Evolutionary conservation across 2,329 filamentous ascomycete genomes (phyloP).

Genomic region (Ascochyta lentis): DNA sequence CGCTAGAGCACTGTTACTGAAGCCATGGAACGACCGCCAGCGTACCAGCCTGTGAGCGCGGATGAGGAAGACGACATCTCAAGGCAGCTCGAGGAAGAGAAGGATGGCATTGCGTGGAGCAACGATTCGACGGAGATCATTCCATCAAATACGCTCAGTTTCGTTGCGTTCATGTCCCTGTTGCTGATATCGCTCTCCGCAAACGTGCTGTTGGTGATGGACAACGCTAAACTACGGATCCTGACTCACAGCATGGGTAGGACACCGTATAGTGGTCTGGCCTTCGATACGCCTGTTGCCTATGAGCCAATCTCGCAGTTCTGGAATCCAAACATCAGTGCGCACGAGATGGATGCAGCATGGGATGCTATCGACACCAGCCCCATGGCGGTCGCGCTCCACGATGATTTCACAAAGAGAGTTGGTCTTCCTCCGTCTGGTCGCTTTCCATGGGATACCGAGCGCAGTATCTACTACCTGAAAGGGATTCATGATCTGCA

Average conservation of each 20-base stretch:
- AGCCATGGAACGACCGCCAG: constrained; percentile 33
- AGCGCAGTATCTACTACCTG: constrained; percentile 45
- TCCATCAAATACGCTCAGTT: constrained; percentile 34
- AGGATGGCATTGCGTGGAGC: constrained; percentile 33
- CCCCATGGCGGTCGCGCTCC: constrained; percentile 41
- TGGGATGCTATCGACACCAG: constrained; percentile 46
- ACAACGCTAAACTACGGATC: constrained; percentile 31
- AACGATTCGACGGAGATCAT: constrained; percentile 34
- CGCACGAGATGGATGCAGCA: constrained; percentile 35
- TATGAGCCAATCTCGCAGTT: constrained; percentile 39
- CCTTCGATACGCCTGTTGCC: constrained; percentile 35
- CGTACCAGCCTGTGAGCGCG: constrained; percentile 35
- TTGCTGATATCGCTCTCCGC: constrained; percentile 38
- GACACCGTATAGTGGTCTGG: constrained; percentile 37
- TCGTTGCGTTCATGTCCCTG: constrained; percentile 36
- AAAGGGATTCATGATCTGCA: constrained; percentile 46
- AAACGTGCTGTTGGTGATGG: constrained; percentile 40
- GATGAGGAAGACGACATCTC: constrained; percentile 30
- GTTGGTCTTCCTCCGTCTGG: constrained; percentile 35
- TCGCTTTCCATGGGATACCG: constrained; percentile 46
- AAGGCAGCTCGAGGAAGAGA: constrained; percentile 32
- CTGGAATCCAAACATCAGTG: constrained; percentile 40
- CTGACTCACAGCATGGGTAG: constrained; percentile 21
- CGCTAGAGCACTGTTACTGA: constrained; percentile 5
- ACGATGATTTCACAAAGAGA: constrained; percentile 33